Evolutionary conservation across 2,329 filamentous ascomycete species (phyloP).

Genomic region (Microcera coccophila): DNA sequence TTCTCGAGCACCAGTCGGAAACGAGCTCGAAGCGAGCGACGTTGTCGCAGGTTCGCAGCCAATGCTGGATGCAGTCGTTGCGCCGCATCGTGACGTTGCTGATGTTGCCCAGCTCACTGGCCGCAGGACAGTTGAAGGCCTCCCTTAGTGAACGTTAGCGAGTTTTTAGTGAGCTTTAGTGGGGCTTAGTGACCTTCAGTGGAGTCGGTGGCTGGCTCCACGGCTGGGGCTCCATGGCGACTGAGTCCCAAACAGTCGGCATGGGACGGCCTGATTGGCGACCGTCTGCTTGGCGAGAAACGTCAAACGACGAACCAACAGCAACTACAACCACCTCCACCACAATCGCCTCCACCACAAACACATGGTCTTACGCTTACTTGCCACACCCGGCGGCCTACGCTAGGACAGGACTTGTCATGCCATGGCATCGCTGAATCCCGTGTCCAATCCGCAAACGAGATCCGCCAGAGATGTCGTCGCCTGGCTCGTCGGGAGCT

Average conservation of each 20-base stretch:
- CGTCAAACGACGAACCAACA: constrained; percentile 16
- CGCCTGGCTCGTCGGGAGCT: not conserved
- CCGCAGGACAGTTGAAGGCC: constrained; percentile 13
- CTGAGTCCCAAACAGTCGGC: constrained; percentile 21
- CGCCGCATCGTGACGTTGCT: constrained; percentile 15
- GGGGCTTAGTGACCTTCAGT: too few species aligned
- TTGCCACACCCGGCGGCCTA: constrained; percentile 26
- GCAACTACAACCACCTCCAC: constrained; percentile 9
- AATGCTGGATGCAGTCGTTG: constrained; percentile 5
- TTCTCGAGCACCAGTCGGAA: too few species aligned
- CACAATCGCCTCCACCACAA: constrained; percentile 10
- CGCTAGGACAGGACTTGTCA: constrained; percentile 19
- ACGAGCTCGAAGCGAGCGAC: not conserved
- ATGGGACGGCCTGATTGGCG: constrained; percentile 27
- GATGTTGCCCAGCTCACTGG: constrained; percentile 11
- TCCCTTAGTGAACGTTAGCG: constrained; percentile 16
- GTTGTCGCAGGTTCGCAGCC: not conserved
- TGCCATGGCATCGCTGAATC: constrained; percentile 10
- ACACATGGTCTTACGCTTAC: constrained; percentile 13
- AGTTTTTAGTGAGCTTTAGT: too few species aligned
- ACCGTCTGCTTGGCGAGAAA: constrained; percentile 18
- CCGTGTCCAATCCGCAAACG: constrained; percentile 3
- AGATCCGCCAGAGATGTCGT: not conserved
- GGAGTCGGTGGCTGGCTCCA: too few species aligned
- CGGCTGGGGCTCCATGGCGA: constrained; percentile 4